A percentile compares a stretch with the other conserved stretches of the same genome.
phyloP scores from a whole-genome alignment of 2,329 filamentous ascomycete species.

The Penicillium corylophilum region DNA sequence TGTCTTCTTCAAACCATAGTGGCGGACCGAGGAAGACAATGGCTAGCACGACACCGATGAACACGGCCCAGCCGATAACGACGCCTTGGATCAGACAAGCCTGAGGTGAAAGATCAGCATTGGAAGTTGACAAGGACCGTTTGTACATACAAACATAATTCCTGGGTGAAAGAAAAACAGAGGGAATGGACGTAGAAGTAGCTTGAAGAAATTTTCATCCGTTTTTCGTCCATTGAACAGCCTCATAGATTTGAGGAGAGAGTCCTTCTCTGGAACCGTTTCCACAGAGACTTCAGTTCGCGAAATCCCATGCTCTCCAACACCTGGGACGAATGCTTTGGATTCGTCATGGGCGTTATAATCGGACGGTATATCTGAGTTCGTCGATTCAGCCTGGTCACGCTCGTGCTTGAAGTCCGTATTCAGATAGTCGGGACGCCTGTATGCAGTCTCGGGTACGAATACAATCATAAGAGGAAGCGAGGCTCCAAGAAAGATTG shows the following conservation, averaged over 20 bases:
- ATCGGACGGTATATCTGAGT: constrained; percentile 8
- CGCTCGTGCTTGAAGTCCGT: constrained; percentile 59
- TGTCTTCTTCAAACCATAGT: constrained; percentile 75
- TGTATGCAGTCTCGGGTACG: constrained; percentile 81
- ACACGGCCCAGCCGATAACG: constrained; percentile 93
- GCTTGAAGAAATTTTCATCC: constrained; percentile 67
- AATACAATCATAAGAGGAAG: constrained; percentile 73
- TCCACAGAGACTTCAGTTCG: constrained; percentile 9
- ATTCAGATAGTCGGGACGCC: constrained; percentile 65
- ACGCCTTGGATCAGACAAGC: constrained; percentile 77
- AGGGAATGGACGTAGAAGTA: constrained; percentile 72
- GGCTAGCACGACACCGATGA: constrained; percentile 81
- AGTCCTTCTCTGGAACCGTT: constrained; percentile 48
- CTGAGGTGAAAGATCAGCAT: constrained; percentile 17
- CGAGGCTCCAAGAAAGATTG: constrained; percentile 73
- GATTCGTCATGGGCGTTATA: constrained; percentile 11
- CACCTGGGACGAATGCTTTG: constrained; percentile 6
- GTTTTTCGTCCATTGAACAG: constrained; percentile 82
- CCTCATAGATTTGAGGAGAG: constrained; percentile 60
- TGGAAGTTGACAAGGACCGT: background rate
- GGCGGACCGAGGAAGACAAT: constrained; percentile 78
- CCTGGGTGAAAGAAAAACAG: constrained; percentile 75
- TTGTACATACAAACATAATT: constrained; percentile 65
- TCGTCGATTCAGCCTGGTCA: constrained; percentile 16
- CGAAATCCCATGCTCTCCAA: constrained; percentile 1